phyloP scores from a whole-genome alignment of 441 rosid species.

The Croton setiger region DNA sequence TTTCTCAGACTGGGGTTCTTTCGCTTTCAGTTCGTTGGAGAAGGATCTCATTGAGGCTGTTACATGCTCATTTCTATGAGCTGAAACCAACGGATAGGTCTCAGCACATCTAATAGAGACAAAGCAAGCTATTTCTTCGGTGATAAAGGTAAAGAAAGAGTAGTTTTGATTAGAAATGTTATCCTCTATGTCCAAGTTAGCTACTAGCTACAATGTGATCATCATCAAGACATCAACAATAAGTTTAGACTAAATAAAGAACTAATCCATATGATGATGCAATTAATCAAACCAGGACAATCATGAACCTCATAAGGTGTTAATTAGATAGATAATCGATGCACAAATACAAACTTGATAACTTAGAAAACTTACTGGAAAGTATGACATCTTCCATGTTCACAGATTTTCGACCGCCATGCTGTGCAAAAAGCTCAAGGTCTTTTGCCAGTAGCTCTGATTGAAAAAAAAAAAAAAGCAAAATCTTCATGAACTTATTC shows the following conservation, averaged over 20 bases:
- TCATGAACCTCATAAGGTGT: neutral
- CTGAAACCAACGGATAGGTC: conserved; percentile 36
- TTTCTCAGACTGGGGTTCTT: conserved; percentile 68
- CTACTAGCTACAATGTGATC: neutral
- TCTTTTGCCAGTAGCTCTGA: conserved; percentile 77
- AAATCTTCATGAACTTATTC: neutral
- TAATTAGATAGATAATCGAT: neutral
- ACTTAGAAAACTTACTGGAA: conserved; percentile 40
- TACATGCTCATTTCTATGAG: conserved; percentile 68
- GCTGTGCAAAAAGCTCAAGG: conserved; percentile 82
- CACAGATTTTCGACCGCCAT: conserved; percentile 81
- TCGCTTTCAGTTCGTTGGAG: conserved; percentile 55
- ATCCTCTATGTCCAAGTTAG: neutral
- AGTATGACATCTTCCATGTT: conserved; percentile 82
- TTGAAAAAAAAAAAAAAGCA: conserved; percentile 9
- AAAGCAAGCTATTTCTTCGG: neutral
- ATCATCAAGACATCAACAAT: neutral
- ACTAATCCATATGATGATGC: neutral
- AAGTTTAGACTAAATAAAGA: neutral
- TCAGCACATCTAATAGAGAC: neutral
- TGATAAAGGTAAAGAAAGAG: neutral
- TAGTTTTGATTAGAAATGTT: neutral
- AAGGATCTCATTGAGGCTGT: conserved; percentile 54
- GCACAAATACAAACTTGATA: neutral
- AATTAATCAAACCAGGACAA: conserved; percentile 1